Evolutionary conservation across 345 rosid species (phyloP).

Genomic region (Citrus sinensis): DVS_A1.0 CM039162.1:19792001-19792500

Average conservation of each 20-base stretch:
- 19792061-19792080: slow-evolving; percentile 92
- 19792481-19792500: background rate
- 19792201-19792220: background rate
- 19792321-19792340: background rate
- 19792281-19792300: background rate
- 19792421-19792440: background rate
- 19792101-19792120: background rate
- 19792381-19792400: background rate
- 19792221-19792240: background rate
- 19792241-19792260: background rate
- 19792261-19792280: background rate
- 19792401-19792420: background rate
- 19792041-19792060: slow-evolving; percentile 82
- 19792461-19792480: background rate
- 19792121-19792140: background rate
- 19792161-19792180: background rate
- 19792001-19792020: slow-evolving; percentile 32
- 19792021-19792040: slow-evolving; percentile 89
- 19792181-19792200: background rate
- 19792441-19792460: background rate
- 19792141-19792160: background rate
- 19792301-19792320: too few relatives aligned
- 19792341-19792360: background rate
- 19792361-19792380: background rate
- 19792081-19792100: slow-evolving; percentile 96